Conservation (phyloP, 495 filamentous ascomycete genomes). For the Penicillium goetzii region DNA sequence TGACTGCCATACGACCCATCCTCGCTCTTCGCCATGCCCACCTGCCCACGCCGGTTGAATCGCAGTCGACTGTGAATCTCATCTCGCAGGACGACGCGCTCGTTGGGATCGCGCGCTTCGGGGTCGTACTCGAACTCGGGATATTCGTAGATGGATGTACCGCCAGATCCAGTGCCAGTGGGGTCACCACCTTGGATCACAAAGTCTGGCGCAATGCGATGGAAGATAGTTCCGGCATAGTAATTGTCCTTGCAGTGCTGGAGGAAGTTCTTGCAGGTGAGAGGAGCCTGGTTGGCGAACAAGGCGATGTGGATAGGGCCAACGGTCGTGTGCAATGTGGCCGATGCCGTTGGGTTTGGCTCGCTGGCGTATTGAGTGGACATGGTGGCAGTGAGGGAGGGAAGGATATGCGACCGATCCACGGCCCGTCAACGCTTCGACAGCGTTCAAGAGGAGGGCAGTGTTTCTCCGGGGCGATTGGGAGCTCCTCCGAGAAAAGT, state of each 20-base stretch:
- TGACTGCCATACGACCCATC: constrained; percentile 83
- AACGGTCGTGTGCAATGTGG: constrained; percentile 82
- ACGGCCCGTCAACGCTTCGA: constrained; percentile 12
- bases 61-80: constrained; percentile 91
- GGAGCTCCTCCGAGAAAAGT: constrained; percentile 14
- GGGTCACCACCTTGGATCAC: constrained; percentile 95
- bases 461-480: not conserved
- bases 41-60: constrained; percentile 86
- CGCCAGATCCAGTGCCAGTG: constrained; percentile 87
- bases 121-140: constrained; percentile 75
- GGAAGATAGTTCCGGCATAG: constrained; percentile 90
- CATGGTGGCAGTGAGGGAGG: constrained; percentile 56
- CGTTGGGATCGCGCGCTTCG: constrained; percentile 57
- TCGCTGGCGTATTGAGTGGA: constrained; percentile 90
- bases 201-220: constrained; percentile 89
- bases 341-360: constrained; percentile 87
- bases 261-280: constrained; percentile 93
- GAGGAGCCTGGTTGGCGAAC: constrained; percentile 89
- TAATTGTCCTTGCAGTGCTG: constrained; percentile 94
- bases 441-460: constrained; percentile 13
- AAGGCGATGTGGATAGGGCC: constrained; percentile 89
- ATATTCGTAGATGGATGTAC: constrained; percentile 87
- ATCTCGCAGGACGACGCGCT: constrained; percentile 74
- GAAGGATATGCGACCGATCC: constrained; percentile 2
- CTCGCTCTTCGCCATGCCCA: constrained; percentile 86